A percentile compares a stretch with the other conserved stretches of the same genome.
Conservation (phyloP, 2,329 filamentous ascomycete species). For the Cladophialophora immunda region DNA sequence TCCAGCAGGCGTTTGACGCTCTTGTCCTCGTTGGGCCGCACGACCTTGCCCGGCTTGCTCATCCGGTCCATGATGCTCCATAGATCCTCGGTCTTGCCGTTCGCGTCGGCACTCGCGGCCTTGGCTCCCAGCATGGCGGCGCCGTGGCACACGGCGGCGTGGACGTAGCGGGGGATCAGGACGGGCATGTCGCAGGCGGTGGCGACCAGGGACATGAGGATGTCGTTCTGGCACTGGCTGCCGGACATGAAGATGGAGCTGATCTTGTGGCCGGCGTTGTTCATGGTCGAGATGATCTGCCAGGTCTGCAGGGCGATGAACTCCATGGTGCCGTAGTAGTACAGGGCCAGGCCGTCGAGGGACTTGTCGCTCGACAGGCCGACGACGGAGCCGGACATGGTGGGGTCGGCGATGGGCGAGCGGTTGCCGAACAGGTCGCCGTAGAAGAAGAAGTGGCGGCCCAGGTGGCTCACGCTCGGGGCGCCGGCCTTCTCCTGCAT, state of each 20-base stretch:
- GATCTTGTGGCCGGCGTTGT: conserved; percentile 84
- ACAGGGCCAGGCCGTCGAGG: conserved; percentile 83
- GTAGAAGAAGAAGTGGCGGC: conserved; percentile 97
- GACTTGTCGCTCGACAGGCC: conserved; percentile 87
- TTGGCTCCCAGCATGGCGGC: conserved; percentile 98
- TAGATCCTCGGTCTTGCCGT: conserved; percentile 82
- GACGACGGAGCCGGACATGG: conserved; percentile 90
- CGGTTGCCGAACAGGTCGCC: conserved; percentile 97
- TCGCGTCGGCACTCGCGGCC: conserved; percentile 82
- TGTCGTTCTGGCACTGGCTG: conserved; percentile 93
- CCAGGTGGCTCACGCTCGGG: conserved; percentile 83
- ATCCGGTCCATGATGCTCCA: conserved; percentile 99
- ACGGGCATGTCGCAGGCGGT: conserved; percentile 93
- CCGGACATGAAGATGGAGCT: conserved; percentile 98
- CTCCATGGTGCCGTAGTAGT: conserved; percentile 97
- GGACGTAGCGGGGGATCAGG: conserved; percentile 89
- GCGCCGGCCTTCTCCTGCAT: conserved; percentile 74
- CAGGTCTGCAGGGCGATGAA: conserved; percentile 97
- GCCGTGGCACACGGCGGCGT: conserved; percentile 96
- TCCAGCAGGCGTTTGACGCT: conserved; percentile 81
- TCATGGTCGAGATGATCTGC: conserved; percentile 96
- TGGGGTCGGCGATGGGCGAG: conserved; percentile 88
- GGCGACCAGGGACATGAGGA: conserved; percentile 90
- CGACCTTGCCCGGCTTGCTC: conserved; percentile 89
- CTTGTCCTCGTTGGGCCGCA: conserved; percentile 75